Percentiles rank a stretch among this genome's conserved stretches.
Evolutionary conservation across 2,329 filamentous ascomycete species (phyloP).

Genomic region (Curvularia sp.): DNA sequence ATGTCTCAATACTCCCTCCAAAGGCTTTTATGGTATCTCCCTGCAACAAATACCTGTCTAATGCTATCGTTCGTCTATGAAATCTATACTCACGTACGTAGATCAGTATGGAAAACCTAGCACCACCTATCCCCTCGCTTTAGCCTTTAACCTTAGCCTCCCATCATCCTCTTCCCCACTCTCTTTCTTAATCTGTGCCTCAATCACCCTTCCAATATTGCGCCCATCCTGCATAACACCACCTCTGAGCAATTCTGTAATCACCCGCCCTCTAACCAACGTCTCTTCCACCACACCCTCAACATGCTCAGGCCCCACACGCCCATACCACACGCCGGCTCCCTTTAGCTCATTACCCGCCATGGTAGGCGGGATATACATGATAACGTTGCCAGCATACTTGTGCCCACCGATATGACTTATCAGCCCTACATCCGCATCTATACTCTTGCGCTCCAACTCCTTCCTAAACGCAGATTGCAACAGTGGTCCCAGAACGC

Average conservation of each 20-base stretch:
- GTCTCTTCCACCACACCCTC: conserved; percentile 79
- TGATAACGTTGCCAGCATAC: conserved; percentile 83
- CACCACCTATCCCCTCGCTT: conserved; percentile 11
- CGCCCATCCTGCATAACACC: conserved; percentile 58
- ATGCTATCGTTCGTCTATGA: neutral
- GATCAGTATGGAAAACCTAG: neutral
- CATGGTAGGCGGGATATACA: conserved; percentile 72
- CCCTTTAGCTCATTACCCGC: conserved; percentile 67
- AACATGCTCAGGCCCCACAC: conserved; percentile 77
- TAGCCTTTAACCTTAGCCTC: conserved; percentile 32
- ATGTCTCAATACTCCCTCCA: too few relatives aligned
- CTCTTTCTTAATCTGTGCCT: conserved; percentile 41
- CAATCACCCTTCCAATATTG: conserved; percentile 41
- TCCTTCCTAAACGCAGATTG: conserved; percentile 71
- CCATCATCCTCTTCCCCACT: conserved; percentile 35
- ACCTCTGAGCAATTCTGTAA: conserved; percentile 75
- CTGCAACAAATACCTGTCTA: neutral
- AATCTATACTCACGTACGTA: neutral
- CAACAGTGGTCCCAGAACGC: conserved; percentile 77
- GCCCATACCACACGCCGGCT: conserved; percentile 81
- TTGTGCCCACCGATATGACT: conserved; percentile 87
- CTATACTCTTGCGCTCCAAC: conserved; percentile 59
- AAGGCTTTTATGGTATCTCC: neutral
- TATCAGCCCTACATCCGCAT: conserved; percentile 71
- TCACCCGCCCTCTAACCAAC: conserved; percentile 69